phyloP scores from a whole-genome alignment of 495 filamentous ascomycete species.

The Penicillium pulvis region DNA sequence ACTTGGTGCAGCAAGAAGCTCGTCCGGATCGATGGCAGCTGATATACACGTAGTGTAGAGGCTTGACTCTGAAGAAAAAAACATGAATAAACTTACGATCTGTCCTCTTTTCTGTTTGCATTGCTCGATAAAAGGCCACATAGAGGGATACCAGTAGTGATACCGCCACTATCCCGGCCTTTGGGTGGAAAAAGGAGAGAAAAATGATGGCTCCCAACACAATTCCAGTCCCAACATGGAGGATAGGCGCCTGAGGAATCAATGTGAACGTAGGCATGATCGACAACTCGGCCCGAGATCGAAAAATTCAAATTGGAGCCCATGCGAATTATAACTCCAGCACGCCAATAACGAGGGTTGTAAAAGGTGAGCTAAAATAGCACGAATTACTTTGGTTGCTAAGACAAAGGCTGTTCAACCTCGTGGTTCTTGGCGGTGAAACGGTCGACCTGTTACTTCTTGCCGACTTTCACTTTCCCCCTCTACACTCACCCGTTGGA shows the following conservation, averaged over 20 bases:
- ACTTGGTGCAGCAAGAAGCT: background rate
- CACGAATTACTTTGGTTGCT: background rate
- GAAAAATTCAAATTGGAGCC: background rate
- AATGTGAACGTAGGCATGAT: background rate
- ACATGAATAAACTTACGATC: background rate
- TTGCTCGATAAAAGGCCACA: background rate
- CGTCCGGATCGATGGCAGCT: background rate
- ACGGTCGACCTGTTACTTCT: background rate
- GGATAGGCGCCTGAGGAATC: slow-evolving; percentile 1
- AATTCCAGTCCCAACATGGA: slow-evolving; percentile 1
- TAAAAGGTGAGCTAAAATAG: background rate
- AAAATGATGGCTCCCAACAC: background rate
- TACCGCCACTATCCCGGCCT: background rate
- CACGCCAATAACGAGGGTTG: background rate
- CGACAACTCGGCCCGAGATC: background rate
- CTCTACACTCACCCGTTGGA: background rate
- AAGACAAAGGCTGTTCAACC: background rate
- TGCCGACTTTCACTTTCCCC: background rate
- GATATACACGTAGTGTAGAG: background rate
- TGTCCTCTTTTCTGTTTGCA: background rate
- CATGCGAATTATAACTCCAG: background rate
- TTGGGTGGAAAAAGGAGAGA: background rate
- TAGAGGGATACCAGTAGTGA: background rate
- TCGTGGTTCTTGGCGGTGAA: background rate
- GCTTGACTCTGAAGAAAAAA: background rate